phyloP scores from a whole-genome alignment of 768 basidiomycete species.

The Suillus paluster region DNA sequence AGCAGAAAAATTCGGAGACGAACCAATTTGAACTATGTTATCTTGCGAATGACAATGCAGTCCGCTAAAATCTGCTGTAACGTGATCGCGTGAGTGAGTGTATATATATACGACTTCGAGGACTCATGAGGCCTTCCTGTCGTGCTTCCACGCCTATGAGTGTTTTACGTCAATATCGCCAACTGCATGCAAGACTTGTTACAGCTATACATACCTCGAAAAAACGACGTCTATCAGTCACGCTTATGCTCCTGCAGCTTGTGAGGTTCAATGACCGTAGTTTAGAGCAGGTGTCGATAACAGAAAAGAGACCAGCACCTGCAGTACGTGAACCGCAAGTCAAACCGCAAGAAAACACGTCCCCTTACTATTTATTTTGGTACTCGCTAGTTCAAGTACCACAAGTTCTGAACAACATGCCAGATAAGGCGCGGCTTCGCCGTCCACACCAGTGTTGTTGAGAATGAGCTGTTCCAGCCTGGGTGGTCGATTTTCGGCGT shows the following conservation, averaged over 20 bases:
- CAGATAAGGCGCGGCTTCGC: constrained; percentile 56
- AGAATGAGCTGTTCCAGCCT: constrained; percentile 53
- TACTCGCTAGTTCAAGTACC: constrained; percentile 57
- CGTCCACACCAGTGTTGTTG: constrained; percentile 66
- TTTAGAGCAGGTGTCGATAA: constrained; percentile 60
- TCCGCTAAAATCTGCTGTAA: background rate
- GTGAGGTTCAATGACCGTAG: constrained; percentile 65
- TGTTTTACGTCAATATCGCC: constrained; percentile 1
- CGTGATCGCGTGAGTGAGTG: background rate
- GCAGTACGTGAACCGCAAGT: constrained; percentile 1
- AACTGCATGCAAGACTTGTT: background rate
- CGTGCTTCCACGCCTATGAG: constrained; percentile 30
- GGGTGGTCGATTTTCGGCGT: constrained; percentile 29
- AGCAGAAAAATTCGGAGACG: no score
- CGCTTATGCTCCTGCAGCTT: constrained; percentile 64
- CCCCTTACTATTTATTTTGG: constrained; percentile 60
- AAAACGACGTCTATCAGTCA: constrained; percentile 64
- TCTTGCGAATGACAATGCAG: background rate
- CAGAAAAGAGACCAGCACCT: constrained; percentile 59
- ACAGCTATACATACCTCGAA: constrained; percentile 54
- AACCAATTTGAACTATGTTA: no score
- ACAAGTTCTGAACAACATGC: constrained; percentile 52
- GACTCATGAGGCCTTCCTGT: constrained; percentile 14
- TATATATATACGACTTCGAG: background rate
- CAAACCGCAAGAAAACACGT: background rate